phyloP scores from a whole-genome alignment of 1,139 yeast species.

The Candida freyschussii region DNA sequence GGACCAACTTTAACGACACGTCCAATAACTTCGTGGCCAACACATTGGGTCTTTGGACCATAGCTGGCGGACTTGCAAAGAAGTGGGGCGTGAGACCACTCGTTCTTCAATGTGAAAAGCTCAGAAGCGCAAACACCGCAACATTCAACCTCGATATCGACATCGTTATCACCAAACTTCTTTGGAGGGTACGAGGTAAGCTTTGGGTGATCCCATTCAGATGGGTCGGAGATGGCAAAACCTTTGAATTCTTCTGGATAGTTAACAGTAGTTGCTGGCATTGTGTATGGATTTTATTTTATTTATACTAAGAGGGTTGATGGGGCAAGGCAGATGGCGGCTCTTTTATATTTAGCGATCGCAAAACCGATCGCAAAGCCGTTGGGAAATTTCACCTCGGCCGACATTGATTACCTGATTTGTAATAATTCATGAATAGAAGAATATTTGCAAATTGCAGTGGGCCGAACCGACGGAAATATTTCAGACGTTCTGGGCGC shows the following conservation, averaged over 20 bases:
- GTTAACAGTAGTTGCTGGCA: slow-evolving; percentile 27
- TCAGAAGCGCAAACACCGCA: slow-evolving; percentile 61
- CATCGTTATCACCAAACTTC: slow-evolving; percentile 29
- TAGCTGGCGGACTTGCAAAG: slow-evolving; percentile 22
- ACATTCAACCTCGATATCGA: slow-evolving; percentile 36
- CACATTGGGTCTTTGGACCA: slow-evolving; percentile 34
- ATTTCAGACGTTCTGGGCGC: too few species aligned
- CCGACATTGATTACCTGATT: too few species aligned
- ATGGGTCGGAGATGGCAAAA: slow-evolving; percentile 37
- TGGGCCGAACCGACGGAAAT: too few species aligned
- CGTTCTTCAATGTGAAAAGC: slow-evolving; percentile 38
- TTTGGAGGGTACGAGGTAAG: slow-evolving; percentile 32
- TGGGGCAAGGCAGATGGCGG: too few species aligned
- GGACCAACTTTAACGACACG: slow-evolving; percentile 39
- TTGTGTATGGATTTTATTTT: slow-evolving; percentile 5
- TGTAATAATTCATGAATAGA: too few species aligned
- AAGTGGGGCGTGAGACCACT: slow-evolving; percentile 34
- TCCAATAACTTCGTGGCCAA: slow-evolving; percentile 50
- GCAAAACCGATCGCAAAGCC: too few species aligned
- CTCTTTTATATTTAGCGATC: too few species aligned
- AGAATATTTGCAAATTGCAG: too few species aligned
- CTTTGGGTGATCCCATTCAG: slow-evolving; percentile 41
- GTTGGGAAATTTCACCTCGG: too few species aligned
- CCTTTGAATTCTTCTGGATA: slow-evolving; percentile 44
- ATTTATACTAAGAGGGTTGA: too few species aligned